Conservation (phyloP, 495 filamentous ascomycete genomes). For the Hypomontagnella submonticulosa region DNA sequence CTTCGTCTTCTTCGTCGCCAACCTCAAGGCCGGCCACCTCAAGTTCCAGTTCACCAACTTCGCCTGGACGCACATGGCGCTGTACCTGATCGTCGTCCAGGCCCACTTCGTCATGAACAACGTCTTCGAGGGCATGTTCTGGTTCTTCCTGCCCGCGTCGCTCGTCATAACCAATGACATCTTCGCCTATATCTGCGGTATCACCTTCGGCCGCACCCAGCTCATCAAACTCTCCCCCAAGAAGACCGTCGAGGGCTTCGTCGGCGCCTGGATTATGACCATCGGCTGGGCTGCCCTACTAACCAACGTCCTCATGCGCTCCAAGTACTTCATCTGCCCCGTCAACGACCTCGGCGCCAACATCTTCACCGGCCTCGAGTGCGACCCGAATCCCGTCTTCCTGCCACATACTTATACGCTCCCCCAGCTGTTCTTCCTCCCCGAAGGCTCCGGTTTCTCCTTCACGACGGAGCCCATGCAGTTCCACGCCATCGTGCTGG, state of each 20-base stretch:
- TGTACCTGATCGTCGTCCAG: conserved; percentile 97
- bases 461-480: conserved; percentile 88
- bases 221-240: conserved; percentile 98
- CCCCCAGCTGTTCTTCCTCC: conserved; percentile 73
- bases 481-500: conserved; percentile 90
- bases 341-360: conserved; percentile 96
- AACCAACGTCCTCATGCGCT: conserved; percentile 88
- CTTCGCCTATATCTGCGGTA: conserved; percentile 97
- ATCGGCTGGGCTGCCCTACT: conserved; percentile 84
- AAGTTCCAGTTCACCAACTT: conserved; percentile 99
- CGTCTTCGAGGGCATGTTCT: conserved; percentile 99
- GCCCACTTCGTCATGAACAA: conserved; percentile 99
- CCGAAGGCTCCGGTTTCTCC: conserved; percentile 61
- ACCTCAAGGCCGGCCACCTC: conserved; percentile 95
- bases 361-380: conserved; percentile 88
- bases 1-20: conserved; percentile 98
- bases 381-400: conserved; percentile 93
- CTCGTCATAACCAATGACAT: conserved; percentile 99
- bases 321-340: conserved; percentile 98
- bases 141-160: conserved; percentile 97
- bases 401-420: conserved; percentile 79
- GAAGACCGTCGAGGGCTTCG: conserved; percentile 98
- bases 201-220: conserved; percentile 95
- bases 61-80: conserved; percentile 98
- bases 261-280: conserved; percentile 97